Evolutionary conservation across 139 green algal species (phyloP).

Genomic region (Tetraselmis chui): DNA sequence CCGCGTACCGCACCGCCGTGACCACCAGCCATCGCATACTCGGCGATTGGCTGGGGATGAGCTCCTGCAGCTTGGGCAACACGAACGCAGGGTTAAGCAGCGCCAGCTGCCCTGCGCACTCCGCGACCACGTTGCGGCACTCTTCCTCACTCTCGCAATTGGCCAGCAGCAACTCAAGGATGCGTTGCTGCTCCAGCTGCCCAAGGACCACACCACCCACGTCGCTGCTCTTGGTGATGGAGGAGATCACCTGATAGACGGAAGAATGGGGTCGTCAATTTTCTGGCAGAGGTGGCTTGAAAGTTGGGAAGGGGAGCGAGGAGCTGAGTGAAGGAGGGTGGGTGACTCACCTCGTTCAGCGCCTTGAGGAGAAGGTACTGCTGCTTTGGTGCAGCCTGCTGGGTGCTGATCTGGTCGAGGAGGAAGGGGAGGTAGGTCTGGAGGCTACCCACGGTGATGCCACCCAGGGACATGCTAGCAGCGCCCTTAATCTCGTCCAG

Average conservation of each 20-base stretch:
- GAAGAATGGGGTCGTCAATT: no score
- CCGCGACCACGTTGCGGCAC: conserved; percentile 80
- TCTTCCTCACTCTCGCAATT: conserved; percentile 71
- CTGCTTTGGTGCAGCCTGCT: conserved; percentile 35
- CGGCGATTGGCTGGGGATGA: not conserved
- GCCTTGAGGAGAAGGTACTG: conserved; percentile 68
- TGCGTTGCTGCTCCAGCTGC: not conserved
- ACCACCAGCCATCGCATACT: conserved; percentile 35
- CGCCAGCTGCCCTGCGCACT: conserved; percentile 84
- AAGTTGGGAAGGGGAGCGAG: not conserved
- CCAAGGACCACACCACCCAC: not conserved
- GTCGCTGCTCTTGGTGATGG: not conserved
- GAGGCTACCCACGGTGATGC: conserved; percentile 67
- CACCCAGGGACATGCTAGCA: conserved; percentile 75
- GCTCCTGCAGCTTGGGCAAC: conserved; percentile 35
- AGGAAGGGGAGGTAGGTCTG: conserved; percentile 70
- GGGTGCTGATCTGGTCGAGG: conserved; percentile 44
- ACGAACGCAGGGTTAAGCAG: conserved; percentile 51
- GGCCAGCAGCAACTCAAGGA: conserved; percentile 69
- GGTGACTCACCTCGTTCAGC: conserved; percentile 78
- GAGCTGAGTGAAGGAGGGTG: not conserved
- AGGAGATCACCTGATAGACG: not conserved
- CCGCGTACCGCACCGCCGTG: conserved; percentile 55
- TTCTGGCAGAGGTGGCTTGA: not conserved
- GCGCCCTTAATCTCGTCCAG: conserved; percentile 73